Base-by-base conservation (phyloP, 1,284 basidiomycete genomes). In the Xerocomus subilludens region DNA sequence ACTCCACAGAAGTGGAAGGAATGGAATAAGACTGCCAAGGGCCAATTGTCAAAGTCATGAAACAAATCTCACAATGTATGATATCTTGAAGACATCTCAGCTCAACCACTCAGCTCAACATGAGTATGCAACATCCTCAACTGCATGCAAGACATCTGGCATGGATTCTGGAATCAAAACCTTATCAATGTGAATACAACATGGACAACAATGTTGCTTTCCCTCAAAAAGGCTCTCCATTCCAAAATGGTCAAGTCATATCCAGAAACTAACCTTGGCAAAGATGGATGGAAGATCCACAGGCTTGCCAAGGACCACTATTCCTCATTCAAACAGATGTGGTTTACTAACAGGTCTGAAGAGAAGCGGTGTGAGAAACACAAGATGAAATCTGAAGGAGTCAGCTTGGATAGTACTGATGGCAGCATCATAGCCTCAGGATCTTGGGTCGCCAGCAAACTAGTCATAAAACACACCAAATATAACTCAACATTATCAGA, bases 251-350 rank as follows among this genome's bases (percentile, higher is more conserved):
- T 14, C 36, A 55, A 38, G 13, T n/a, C 51, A 23, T 13, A 42
- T 18, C n/a, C 30, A 2, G 36, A 66, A 32, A 38, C 21, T 18
- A 66, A 66, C 33, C 53, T 66, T 23, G 27, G 64, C 9, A 36
- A 66, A 25, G 51, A 35, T 14, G 20, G 27, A 27, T 66, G 64
- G 64, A 66, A 66, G 51, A 55, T 55, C 13, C 36, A 66, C 35
- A 38, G 10, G 53, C 51, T 66, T 4, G n/a, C 64, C 16, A 56
- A 66, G 49, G 20, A 55, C 18, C 35, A 56, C 16, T 66, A 56
- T 47, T 42, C 53, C 20, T 55, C 51, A 11, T 66, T 30, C 49
- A 66, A 66, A 36, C 64, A 66, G 27, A 66, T 51, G 3, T 66
- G 64, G 64, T 66, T 66, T 27, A 66, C 35, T 2, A 66, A 66